These are phyloP conservation scores for Spatholobus suberectus DNA, from an alignment of 306 rosid species.

Conservation along the genomic window DNA sequence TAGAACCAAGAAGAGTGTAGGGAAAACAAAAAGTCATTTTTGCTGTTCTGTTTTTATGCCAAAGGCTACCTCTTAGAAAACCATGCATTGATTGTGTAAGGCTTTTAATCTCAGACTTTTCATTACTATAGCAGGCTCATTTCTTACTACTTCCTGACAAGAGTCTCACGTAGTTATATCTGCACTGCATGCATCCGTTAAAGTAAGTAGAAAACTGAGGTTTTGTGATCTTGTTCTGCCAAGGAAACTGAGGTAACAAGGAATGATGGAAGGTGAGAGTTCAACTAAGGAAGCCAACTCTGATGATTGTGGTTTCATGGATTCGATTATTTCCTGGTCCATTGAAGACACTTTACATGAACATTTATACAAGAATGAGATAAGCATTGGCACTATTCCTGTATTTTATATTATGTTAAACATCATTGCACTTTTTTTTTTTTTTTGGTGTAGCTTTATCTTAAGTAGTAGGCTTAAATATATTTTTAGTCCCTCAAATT, in stretches of 20 bases:
- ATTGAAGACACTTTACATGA: conserved; percentile 51
- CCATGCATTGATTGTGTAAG: not conserved
- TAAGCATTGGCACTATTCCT: not conserved
- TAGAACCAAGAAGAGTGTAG: not conserved
- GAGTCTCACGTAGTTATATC: not conserved
- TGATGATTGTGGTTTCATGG: conserved; percentile 43
- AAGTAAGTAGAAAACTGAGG: too few species aligned
- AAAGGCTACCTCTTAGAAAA: not conserved
- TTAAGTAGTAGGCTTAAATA: too few species aligned
- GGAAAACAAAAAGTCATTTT: not conserved
- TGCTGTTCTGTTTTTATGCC: too few species aligned
- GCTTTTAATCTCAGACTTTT: not conserved
- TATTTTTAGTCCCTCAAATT: too few species aligned
- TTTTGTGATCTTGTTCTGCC: not conserved
- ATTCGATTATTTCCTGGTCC: conserved; percentile 62
- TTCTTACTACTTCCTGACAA: not conserved
- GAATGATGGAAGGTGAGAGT: conserved; percentile 38
- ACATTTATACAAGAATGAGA: conserved; percentile 44
- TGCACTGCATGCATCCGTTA: not conserved
- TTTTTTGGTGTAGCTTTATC: not conserved
- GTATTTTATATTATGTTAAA: not conserved
- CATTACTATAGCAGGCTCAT: not conserved
- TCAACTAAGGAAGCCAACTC: conserved; percentile 19
- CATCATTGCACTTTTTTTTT: not conserved
- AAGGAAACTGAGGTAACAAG: not conserved